A percentile compares a stretch with the other conserved stretches of the same genome.
phyloP scores from a whole-genome alignment of 2,329 filamentous ascomycete genomes.

The Scedosporium dehoogii region DNA sequence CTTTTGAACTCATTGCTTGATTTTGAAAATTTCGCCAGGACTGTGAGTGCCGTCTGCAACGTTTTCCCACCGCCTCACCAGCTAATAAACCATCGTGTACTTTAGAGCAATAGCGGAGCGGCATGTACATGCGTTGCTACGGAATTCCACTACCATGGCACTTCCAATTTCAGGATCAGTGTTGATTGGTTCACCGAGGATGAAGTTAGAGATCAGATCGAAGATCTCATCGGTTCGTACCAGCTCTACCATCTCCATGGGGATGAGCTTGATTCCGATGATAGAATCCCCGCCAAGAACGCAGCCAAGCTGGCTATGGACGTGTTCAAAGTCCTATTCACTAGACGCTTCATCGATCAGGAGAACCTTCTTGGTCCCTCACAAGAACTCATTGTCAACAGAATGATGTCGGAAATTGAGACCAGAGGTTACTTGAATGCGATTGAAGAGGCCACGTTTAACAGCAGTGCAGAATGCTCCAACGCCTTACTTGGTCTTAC shows the following conservation, averaged over 20 bases:
- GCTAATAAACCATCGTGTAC: not conserved
- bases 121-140: slow-evolving; percentile 39
- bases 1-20: slow-evolving; percentile 39
- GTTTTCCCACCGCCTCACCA: not conserved
- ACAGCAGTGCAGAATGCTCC: slow-evolving; percentile 22
- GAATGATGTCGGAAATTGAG: not conserved
- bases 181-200: slow-evolving; percentile 22
- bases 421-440: not conserved
- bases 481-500: slow-evolving; percentile 22
- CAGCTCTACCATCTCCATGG: slow-evolving; percentile 22
- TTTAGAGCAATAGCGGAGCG: slow-evolving; percentile 30
- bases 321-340: slow-evolving; percentile 28
- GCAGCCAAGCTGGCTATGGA: slow-evolving; percentile 23
- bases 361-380: slow-evolving; percentile 11
- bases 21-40: slow-evolving; percentile 24
- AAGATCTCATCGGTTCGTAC: slow-evolving; percentile 25
- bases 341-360: slow-evolving; percentile 12
- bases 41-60: slow-evolving; percentile 22
- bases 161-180: slow-evolving; percentile 20
- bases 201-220: slow-evolving; percentile 23
- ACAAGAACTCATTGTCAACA: not conserved
- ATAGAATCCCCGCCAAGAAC: slow-evolving; percentile 15
- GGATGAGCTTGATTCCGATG: slow-evolving; percentile 14
- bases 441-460: not conserved
- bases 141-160: slow-evolving; percentile 30